These are phyloP conservation scores for Huntiella savannae DNA, from an alignment of 2,329 filamentous ascomycete genomes.

Conservation along the genomic window DNA sequence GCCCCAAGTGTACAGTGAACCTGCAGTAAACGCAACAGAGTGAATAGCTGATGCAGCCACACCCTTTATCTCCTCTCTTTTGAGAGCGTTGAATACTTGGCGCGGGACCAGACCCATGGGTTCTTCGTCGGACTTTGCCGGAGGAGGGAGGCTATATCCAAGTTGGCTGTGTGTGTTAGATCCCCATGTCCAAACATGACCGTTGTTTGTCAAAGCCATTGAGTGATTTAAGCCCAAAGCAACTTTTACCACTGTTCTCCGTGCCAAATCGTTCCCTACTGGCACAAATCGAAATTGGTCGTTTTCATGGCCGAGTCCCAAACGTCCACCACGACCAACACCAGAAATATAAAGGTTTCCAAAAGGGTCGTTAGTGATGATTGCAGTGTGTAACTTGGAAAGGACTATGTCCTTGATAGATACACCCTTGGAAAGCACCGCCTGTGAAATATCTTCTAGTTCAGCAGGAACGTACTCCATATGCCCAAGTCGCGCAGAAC, in stretches of 20 bases:
- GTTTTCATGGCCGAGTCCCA: slow-evolving; percentile 77
- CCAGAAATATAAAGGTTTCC: slow-evolving; percentile 88
- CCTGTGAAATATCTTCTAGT: slow-evolving; percentile 42
- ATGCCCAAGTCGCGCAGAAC: slow-evolving; percentile 20
- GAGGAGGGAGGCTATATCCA: slow-evolving; percentile 57
- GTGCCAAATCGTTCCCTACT: slow-evolving; percentile 56
- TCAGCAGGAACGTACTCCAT: slow-evolving; percentile 20
- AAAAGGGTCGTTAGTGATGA: slow-evolving; percentile 70
- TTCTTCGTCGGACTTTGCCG: slow-evolving; percentile 54
- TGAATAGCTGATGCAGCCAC: slow-evolving; percentile 79
- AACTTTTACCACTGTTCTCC: slow-evolving; percentile 56
- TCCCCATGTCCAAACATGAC: slow-evolving; percentile 92
- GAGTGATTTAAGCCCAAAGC: slow-evolving; percentile 85
- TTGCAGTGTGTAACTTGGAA: slow-evolving; percentile 79
- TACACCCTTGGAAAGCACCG: slow-evolving; percentile 54
- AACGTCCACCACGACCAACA: slow-evolving; percentile 71
- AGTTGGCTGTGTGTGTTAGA: slow-evolving; percentile 72
- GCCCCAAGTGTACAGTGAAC: slow-evolving; percentile 79
- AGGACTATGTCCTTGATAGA: slow-evolving; percentile 66
- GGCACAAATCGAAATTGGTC: slow-evolving; percentile 75
- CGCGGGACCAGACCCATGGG: slow-evolving; percentile 64
- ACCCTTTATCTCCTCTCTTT: slow-evolving; percentile 65
- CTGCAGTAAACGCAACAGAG: slow-evolving; percentile 69
- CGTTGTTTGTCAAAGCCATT: slow-evolving; percentile 63
- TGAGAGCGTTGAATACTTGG: slow-evolving; percentile 80